Percentiles rank a stretch among this genome's conserved stretches.
Evolutionary conservation across 2,329 filamentous ascomycete genomes (phyloP).

Genomic region (Mariannaea elegans): DNA sequence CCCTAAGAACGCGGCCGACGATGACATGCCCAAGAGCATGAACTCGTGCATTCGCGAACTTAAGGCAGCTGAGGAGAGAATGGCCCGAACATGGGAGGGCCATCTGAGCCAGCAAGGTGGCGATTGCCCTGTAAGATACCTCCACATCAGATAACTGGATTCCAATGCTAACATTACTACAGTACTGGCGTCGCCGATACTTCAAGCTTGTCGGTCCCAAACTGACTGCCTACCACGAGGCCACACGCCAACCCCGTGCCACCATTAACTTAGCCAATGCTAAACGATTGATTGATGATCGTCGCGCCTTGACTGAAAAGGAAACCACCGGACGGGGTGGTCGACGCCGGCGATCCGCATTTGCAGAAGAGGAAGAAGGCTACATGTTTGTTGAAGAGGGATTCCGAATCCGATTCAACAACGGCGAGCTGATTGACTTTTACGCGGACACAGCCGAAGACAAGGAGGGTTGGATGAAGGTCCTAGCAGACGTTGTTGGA

Average conservation of each 20-base stretch:
- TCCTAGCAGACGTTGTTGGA: conserved; percentile 76
- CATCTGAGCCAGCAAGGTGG: conserved; percentile 95
- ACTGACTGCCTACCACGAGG: conserved; percentile 94
- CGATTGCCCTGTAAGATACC: conserved; percentile 86
- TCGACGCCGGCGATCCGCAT: conserved; percentile 88
- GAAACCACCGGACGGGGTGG: conserved; percentile 81
- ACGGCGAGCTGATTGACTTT: conserved; percentile 98
- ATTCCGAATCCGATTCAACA: conserved; percentile 98
- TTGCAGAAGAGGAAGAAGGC: conserved; percentile 97
- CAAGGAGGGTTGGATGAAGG: conserved; percentile 95
- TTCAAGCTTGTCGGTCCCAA: conserved; percentile 94
- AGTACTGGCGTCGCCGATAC: conserved; percentile 98
- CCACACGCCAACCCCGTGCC: conserved; percentile 91
- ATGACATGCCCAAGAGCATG: conserved; percentile 99
- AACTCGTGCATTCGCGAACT: conserved; percentile 94
- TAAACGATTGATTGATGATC: conserved; percentile 92
- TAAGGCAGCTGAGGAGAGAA: conserved; percentile 84
- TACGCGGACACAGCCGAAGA: conserved; percentile 89
- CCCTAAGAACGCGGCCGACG: conserved; percentile 84
- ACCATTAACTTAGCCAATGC: conserved; percentile 97
- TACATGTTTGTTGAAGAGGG: conserved; percentile 99
- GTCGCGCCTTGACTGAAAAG: conserved; percentile 81
- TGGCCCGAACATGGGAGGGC: conserved; percentile 84
- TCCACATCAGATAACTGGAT: too few species aligned
- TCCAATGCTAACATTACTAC: conserved; percentile 49